These are phyloP conservation scores for Fusarium virguliforme DNA, from an alignment of 2,329 filamentous ascomycete species.

Conservation along the genomic window DNA sequence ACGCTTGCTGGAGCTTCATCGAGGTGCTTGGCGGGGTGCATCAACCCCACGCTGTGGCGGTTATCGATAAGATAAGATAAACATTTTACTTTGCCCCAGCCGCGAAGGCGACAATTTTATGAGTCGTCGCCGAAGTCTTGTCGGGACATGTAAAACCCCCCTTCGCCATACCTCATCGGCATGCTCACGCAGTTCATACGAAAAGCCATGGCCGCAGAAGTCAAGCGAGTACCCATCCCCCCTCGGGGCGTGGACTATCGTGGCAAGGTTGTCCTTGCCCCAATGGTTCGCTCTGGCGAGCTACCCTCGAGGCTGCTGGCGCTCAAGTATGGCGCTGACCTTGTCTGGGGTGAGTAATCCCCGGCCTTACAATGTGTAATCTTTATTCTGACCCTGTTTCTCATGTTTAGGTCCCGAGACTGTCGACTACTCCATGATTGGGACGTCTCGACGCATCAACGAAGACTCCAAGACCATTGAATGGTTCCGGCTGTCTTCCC, in stretches of 20 bases:
- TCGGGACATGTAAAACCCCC: constrained; percentile 18
- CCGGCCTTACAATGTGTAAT: background rate
- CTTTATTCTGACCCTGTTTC: constrained; percentile 15
- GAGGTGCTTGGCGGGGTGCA: background rate
- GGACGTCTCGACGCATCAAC: constrained; percentile 84
- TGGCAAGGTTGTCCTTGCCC: constrained; percentile 93
- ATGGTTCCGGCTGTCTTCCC: constrained; percentile 83
- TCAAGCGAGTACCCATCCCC: constrained; percentile 86
- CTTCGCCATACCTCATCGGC: constrained; percentile 28
- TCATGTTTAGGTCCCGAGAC: constrained; percentile 83
- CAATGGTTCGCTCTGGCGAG: constrained; percentile 99
- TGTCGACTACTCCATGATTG: constrained; percentile 92
- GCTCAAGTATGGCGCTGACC: constrained; percentile 94
- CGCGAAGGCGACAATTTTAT: constrained; percentile 34
- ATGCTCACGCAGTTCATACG: constrained; percentile 58
- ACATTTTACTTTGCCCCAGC: constrained; percentile 41
- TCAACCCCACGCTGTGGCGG: background rate
- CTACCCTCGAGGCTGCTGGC: constrained; percentile 90
- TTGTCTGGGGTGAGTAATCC: constrained; percentile 85
- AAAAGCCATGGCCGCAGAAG: constrained; percentile 71
- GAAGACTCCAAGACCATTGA: constrained; percentile 84
- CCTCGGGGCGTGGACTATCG: constrained; percentile 92
- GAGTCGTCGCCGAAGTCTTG: constrained; percentile 19
- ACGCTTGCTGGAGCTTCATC: no score
- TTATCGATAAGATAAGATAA: constrained; percentile 48